phyloP scores from a whole-genome alignment of 2,329 filamentous ascomycete species.

The Chrysoporthe austroafricana region DNA sequence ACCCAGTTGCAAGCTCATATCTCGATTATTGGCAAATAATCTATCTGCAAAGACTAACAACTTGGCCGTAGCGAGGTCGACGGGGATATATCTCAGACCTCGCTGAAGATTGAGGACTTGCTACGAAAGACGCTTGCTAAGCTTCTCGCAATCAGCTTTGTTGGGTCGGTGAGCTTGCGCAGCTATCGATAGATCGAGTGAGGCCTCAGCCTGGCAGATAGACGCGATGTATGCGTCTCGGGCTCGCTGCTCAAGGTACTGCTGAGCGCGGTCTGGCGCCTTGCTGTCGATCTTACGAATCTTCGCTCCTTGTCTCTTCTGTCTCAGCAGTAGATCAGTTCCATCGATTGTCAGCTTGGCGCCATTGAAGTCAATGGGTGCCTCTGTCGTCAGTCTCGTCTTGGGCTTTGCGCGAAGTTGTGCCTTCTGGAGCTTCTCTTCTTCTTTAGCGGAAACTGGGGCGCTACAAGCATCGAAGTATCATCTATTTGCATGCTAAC shows the following conservation, averaged over 20 bases:
- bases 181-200: background rate
- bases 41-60: no score
- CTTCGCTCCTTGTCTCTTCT: background rate
- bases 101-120: no score
- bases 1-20: no score
- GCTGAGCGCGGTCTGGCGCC: background rate
- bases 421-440: background rate
- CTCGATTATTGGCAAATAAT: no score
- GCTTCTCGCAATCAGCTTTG: no score
- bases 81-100: no score
- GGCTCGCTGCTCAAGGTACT: background rate
- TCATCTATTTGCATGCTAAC: background rate
- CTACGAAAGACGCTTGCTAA: no score
- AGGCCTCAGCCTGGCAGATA: constrained; percentile 1
- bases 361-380: background rate
- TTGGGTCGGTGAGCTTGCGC: no score
- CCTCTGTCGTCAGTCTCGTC: background rate
- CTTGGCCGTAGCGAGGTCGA: no score
- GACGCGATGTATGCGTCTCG: constrained; percentile 7
- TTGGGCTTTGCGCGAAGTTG: background rate
- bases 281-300: background rate
- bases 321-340: background rate
- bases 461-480: background rate
- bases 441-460: background rate
- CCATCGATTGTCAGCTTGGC: background rate